These are phyloP conservation scores for Hyphodiscus sp. DNA, from an alignment of 2,329 filamentous ascomycete species.

Conservation along the genomic window DNA sequence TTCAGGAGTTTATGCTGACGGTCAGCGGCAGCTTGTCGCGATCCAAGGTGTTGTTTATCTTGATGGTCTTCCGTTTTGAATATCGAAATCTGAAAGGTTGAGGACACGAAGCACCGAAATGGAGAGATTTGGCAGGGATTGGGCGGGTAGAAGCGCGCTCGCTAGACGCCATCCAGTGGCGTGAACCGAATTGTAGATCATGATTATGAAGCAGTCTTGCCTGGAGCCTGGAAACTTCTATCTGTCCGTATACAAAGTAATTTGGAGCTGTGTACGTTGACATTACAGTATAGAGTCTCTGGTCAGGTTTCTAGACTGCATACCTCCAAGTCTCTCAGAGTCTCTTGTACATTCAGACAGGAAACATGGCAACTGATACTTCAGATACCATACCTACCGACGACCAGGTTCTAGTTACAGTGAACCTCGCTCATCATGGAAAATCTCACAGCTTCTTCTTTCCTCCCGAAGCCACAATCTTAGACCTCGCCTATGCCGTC, in stretches of 20 bases:
- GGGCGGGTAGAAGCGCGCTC: slow-evolving; percentile 4
- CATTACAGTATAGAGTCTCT: background rate
- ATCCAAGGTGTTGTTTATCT: background rate
- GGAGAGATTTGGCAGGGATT: background rate
- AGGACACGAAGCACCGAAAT: background rate
- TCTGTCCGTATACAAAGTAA: background rate
- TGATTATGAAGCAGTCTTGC: slow-evolving; percentile 28
- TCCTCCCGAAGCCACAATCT: slow-evolving; percentile 40
- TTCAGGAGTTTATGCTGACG: slow-evolving; percentile 8
- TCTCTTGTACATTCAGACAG: background rate
- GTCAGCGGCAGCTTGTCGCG: slow-evolving; percentile 1
- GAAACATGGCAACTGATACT: slow-evolving; percentile 15
- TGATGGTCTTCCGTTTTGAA: background rate
- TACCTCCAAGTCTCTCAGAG: background rate
- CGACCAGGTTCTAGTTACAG: slow-evolving; percentile 32
- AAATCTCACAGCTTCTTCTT: slow-evolving; percentile 39
- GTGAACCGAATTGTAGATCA: slow-evolving; percentile 22
- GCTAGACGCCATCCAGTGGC: slow-evolving; percentile 1
- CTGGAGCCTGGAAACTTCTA: slow-evolving; percentile 28
- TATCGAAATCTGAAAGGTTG: background rate
- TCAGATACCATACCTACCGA: slow-evolving; percentile 19
- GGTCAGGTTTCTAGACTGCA: background rate
- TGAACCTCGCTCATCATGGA: slow-evolving; percentile 43
- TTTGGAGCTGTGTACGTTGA: background rate
- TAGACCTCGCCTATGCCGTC: slow-evolving; percentile 55